Evolutionary conservation across 768 basidiomycete species (phyloP).

Genomic region (Auricularia auricula-judae): DNA sequence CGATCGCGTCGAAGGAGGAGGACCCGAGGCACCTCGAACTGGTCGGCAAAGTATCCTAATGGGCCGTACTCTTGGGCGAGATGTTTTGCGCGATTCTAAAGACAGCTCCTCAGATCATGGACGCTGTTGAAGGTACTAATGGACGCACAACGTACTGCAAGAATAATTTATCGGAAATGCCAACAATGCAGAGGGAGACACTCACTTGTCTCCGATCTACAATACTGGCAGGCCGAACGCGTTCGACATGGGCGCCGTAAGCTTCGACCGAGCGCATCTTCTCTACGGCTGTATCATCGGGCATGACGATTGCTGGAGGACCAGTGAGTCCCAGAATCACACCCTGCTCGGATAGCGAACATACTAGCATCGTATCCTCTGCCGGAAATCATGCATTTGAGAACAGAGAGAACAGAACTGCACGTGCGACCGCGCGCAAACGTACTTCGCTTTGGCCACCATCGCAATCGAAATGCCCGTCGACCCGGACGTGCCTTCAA

Average conservation of each 20-base stretch:
- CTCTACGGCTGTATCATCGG: slow-evolving; percentile 82
- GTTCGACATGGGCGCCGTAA: slow-evolving; percentile 81
- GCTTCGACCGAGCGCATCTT: slow-evolving; percentile 77
- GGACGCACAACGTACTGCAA: slow-evolving; percentile 53
- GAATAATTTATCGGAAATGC: slow-evolving; percentile 7
- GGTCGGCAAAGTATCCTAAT: slow-evolving; percentile 88
- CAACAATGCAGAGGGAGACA: slow-evolving; percentile 8
- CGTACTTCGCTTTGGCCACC: slow-evolving; percentile 75
- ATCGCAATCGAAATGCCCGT: slow-evolving; percentile 96
- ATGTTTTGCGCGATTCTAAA: slow-evolving; percentile 77
- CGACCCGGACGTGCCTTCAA: slow-evolving; percentile 94
- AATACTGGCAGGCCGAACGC: slow-evolving; percentile 89
- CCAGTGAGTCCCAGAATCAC: neutral
- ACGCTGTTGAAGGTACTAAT: neutral
- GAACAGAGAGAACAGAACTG: slow-evolving; percentile 1
- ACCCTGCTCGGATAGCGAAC: slow-evolving; percentile 11
- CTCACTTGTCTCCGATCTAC: slow-evolving; percentile 90
- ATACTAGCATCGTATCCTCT: slow-evolving; percentile 86
- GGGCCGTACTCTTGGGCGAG: slow-evolving; percentile 70
- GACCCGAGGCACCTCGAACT: slow-evolving; percentile 58
- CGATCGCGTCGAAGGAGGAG: neutral
- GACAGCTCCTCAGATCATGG: neutral
- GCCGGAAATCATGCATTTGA: neutral
- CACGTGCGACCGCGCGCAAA: neutral
- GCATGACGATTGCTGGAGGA: slow-evolving; percentile 73